Percentiles rank a stretch among this genome's conserved stretches.
Evolutionary conservation across 768 basidiomycete species (phyloP).

Genomic region (Neoboletus magnificus): DNA sequence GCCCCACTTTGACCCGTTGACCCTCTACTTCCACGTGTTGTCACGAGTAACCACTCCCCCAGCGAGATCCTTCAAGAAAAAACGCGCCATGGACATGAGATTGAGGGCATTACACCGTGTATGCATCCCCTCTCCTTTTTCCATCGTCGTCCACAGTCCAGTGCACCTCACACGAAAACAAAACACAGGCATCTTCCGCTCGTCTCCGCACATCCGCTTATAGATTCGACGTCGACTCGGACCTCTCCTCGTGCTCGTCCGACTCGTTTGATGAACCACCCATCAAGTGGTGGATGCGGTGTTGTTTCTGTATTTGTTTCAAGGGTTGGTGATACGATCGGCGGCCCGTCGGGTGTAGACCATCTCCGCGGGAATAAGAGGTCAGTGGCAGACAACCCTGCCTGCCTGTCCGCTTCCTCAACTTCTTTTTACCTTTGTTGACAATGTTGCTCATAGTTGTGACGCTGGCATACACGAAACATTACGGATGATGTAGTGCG

Average conservation of each 20-base stretch:
- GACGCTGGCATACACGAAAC: background rate
- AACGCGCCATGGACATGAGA: conserved; percentile 9
- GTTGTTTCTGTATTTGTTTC: conserved; percentile 20
- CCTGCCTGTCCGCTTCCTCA: background rate
- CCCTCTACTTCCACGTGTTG: background rate
- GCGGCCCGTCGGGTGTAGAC: background rate
- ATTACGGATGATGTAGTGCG: too few relatives aligned
- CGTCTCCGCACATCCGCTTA: conserved; percentile 13
- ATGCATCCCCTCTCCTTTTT: background rate
- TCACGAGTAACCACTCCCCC: background rate
- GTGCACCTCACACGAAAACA: background rate
- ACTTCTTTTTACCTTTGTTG: background rate
- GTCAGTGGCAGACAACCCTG: background rate
- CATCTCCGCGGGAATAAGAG: conserved; percentile 16
- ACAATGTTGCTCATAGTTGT: background rate
- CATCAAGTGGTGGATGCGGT: conserved; percentile 20
- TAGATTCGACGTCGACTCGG: conserved; percentile 23
- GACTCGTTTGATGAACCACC: conserved; percentile 23
- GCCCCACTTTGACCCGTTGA: background rate
- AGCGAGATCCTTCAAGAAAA: background rate
- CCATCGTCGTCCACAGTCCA: background rate
- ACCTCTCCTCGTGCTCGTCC: conserved; percentile 23
- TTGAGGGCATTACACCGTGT: conserved; percentile 9
- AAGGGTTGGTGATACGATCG: conserved; percentile 21
- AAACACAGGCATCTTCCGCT: conserved; percentile 4